Conservation (phyloP, 2,329 filamentous ascomycete genomes). For the Polychaeton citri region DNA sequence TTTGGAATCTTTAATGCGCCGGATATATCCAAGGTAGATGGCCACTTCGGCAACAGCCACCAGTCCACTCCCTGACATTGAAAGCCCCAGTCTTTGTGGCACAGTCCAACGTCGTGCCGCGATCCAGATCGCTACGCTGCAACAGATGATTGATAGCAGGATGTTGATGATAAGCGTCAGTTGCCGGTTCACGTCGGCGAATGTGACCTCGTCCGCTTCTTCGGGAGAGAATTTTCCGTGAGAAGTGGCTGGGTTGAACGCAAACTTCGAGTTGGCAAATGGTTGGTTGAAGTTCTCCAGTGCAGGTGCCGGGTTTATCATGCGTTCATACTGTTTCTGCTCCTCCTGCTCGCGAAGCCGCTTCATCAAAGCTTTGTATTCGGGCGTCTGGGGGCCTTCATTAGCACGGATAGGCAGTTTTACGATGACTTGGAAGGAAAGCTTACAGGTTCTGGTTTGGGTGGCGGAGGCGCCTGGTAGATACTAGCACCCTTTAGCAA, state of each 20-base stretch:
- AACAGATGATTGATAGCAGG: constrained; percentile 70
- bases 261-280: constrained; percentile 42
- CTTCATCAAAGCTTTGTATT: constrained; percentile 82
- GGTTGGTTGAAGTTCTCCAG: constrained; percentile 47
- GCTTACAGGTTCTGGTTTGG: constrained; percentile 63
- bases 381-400: constrained; percentile 51
- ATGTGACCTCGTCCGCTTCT: constrained; percentile 50
- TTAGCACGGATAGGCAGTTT: too few relatives aligned
- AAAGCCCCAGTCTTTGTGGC: constrained; percentile 55
- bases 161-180: constrained; percentile 81
- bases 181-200: constrained; percentile 65
- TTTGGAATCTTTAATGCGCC: constrained; percentile 57
- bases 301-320: constrained; percentile 50
- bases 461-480: constrained; percentile 66
- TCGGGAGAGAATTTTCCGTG: constrained; percentile 27
- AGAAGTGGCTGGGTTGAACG: constrained; percentile 19
- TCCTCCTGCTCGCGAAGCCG: constrained; percentile 74
- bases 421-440: too few relatives aligned
- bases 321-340: constrained; percentile 64
- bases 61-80: constrained; percentile 54
- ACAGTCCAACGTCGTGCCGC: constrained; percentile 62
- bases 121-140: constrained; percentile 66
- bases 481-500: constrained; percentile 60
- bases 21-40: constrained; percentile 63
- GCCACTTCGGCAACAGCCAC: constrained; percentile 66